phyloP scores from a whole-genome alignment of 2,329 filamentous ascomycete genomes.

The Stagonosporopsis cucurbitacearum region DNA sequence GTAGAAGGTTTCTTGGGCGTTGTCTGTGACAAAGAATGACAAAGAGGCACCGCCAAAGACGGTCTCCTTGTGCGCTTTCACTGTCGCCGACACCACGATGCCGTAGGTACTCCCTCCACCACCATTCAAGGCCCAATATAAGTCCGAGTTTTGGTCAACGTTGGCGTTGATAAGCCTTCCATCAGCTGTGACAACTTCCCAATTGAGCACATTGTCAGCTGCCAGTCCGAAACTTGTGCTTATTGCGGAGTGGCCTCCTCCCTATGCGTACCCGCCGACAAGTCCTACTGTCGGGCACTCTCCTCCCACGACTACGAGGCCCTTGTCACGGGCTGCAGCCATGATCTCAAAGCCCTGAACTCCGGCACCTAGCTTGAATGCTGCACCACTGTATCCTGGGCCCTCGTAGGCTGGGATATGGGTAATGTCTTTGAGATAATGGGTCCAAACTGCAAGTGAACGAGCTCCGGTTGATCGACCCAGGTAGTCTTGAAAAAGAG shows the following conservation, averaged over 20 bases:
- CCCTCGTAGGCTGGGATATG: slow-evolving; percentile 13
- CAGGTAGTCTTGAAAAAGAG: slow-evolving; percentile 20
- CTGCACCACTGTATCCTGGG: slow-evolving; percentile 11
- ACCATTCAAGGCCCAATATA: slow-evolving; percentile 40
- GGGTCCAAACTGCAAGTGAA: slow-evolving; percentile 26
- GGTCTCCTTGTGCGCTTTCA: slow-evolving; percentile 29
- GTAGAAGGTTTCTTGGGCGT: slow-evolving; percentile 23
- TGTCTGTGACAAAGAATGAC: slow-evolving; percentile 20
- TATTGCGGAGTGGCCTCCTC: slow-evolving; percentile 59
- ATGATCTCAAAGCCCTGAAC: slow-evolving; percentile 33
- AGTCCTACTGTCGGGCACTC: slow-evolving; percentile 54
- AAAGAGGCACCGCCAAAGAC: slow-evolving; percentile 25
- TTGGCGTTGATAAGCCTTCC: slow-evolving; percentile 29
- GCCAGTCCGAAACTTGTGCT: slow-evolving; percentile 51
- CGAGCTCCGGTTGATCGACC: slow-evolving; percentile 21
- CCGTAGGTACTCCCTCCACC: slow-evolving; percentile 39
- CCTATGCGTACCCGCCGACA: slow-evolving; percentile 38
- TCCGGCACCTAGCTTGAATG: slow-evolving; percentile 36
- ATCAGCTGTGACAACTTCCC: slow-evolving; percentile 33
- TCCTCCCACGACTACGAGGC: slow-evolving; percentile 28
- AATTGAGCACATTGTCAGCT: slow-evolving; percentile 32
- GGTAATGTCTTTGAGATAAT: slow-evolving; percentile 25
- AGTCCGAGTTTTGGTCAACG: slow-evolving; percentile 23
- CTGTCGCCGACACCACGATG: slow-evolving; percentile 30
- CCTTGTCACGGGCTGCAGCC: slow-evolving; percentile 24